Evolutionary conservation across 306 rosid genomes (phyloP).

Genomic region (Delonix regia): DNA sequence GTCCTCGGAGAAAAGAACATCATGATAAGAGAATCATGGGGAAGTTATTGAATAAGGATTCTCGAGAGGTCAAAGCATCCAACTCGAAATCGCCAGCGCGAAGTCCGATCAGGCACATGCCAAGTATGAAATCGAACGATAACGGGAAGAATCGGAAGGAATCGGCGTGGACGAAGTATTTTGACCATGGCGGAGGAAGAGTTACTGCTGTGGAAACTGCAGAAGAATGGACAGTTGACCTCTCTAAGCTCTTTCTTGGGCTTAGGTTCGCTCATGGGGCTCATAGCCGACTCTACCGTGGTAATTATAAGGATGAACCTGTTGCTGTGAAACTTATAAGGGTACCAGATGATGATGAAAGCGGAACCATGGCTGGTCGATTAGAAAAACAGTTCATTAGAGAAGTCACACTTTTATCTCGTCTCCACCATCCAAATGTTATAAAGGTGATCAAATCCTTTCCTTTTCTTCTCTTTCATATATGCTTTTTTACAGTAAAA

Average conservation of each 20-base stretch:
- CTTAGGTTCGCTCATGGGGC: conserved; percentile 96
- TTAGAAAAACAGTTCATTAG: conserved; percentile 78
- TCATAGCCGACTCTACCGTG: conserved; percentile 92
- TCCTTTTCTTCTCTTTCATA: background rate
- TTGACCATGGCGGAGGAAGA: conserved; percentile 76
- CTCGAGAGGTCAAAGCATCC: conserved; percentile 35
- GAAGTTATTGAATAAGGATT: conserved; percentile 47
- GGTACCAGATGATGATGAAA: conserved; percentile 80
- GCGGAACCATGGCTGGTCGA: conserved; percentile 59
- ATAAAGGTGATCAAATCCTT: conserved; percentile 65
- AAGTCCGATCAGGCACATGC: conserved; percentile 53
- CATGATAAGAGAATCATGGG: conserved; percentile 52
- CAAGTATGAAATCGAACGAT: conserved; percentile 47
- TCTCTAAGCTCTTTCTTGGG: conserved; percentile 81
- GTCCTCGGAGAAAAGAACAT: conserved; percentile 54
- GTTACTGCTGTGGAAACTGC: conserved; percentile 74
- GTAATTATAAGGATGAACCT: conserved; percentile 69
- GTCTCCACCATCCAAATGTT: conserved; percentile 77
- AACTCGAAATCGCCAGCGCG: conserved; percentile 28
- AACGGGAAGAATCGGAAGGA: conserved; percentile 63
- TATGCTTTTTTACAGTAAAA: background rate
- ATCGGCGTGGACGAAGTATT: conserved; percentile 64
- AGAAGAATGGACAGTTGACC: conserved; percentile 77
- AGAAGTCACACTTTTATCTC: conserved; percentile 84
- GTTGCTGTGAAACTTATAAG: conserved; percentile 88